Conservation (phyloP, 1,139 yeast species). For the Diutina ranongensis region DNA sequence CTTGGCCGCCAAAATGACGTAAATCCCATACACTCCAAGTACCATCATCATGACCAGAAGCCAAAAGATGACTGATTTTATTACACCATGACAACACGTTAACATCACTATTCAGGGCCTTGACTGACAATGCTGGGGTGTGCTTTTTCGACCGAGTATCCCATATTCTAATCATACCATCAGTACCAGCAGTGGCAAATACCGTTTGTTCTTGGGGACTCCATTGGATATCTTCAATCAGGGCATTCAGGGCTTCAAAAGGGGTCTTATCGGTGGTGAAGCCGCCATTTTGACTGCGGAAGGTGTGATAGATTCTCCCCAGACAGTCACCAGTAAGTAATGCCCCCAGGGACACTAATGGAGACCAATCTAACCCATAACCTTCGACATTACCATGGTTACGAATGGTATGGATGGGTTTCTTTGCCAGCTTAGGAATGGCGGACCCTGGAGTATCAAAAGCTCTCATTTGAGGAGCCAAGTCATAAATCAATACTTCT, state of each 20-base stretch:
- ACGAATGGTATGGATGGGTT: slow-evolving; percentile 76
- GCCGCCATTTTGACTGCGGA: slow-evolving; percentile 50
- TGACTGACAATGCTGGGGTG: slow-evolving; percentile 78
- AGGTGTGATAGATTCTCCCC: slow-evolving; percentile 72
- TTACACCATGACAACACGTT: slow-evolving; percentile 95
- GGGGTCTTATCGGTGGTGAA: slow-evolving; percentile 88
- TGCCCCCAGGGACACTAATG: slow-evolving; percentile 68
- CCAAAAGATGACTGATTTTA: slow-evolving; percentile 74
- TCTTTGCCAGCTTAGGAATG: slow-evolving; percentile 66
- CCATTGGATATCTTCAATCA: slow-evolving; percentile 97
- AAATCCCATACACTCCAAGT: slow-evolving; percentile 98
- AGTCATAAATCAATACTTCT: slow-evolving; percentile 76
- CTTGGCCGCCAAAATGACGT: slow-evolving; percentile 60
- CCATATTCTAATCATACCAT: slow-evolving; percentile 91
- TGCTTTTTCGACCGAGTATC: slow-evolving; percentile 91
- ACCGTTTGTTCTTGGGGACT: slow-evolving; percentile 85
- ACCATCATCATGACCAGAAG: slow-evolving; percentile 97
- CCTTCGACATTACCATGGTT: slow-evolving; percentile 96
- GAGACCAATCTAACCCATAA: slow-evolving; percentile 96
- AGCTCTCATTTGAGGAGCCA: slow-evolving; percentile 68
- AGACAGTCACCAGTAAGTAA: slow-evolving; percentile 81
- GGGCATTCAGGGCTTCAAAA: slow-evolving; percentile 50
- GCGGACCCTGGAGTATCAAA: slow-evolving; percentile 81
- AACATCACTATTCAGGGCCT: slow-evolving; percentile 77
- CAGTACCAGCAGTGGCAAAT: slow-evolving; percentile 87